phyloP scores from a whole-genome alignment of 257 asterid genomes.

The Rubia yunnanensis region DNA sequence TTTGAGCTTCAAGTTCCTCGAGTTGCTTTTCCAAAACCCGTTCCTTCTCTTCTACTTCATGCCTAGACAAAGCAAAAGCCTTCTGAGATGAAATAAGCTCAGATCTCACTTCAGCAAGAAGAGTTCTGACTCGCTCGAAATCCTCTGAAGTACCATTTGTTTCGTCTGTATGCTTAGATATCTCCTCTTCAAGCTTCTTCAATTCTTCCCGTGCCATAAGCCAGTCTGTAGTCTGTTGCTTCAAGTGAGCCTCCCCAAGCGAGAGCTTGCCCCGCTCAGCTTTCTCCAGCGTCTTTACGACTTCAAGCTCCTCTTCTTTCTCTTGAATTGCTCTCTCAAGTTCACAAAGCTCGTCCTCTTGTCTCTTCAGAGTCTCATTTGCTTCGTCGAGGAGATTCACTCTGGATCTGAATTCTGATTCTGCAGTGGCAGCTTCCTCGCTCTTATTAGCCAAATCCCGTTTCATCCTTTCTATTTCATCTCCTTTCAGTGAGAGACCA shows the following conservation, averaged over 20 bases:
- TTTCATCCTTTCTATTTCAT: constrained; percentile 48
- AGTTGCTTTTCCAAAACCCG: constrained; percentile 45
- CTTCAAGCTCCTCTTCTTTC: constrained; percentile 55
- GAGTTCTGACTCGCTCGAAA: constrained; percentile 56
- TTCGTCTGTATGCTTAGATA: constrained; percentile 43
- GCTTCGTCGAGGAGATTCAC: constrained; percentile 53
- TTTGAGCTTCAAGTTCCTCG: constrained; percentile 54
- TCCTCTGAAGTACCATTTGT: constrained; percentile 49
- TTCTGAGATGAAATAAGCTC: constrained; percentile 67
- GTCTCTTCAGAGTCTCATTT: constrained; percentile 48
- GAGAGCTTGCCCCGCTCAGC: constrained; percentile 45
- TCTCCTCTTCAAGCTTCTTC: constrained; percentile 48
- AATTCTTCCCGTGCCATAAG: constrained; percentile 55
- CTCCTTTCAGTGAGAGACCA: constrained; percentile 43
- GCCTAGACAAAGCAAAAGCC: constrained; percentile 46
- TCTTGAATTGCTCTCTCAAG: constrained; percentile 42
- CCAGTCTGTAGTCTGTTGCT: constrained; percentile 77
- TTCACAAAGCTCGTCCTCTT: constrained; percentile 57
- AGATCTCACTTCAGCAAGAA: constrained; percentile 59
- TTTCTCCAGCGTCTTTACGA: constrained; percentile 28
- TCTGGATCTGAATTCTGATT: constrained; percentile 53
- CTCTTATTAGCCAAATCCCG: constrained; percentile 42
- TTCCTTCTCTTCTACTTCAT: constrained; percentile 50
- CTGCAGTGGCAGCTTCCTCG: constrained; percentile 47
- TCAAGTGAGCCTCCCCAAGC: constrained; percentile 49